Base-by-base conservation (phyloP, 257 asterid species). In the Schizonepeta tenuifolia region DNA sequence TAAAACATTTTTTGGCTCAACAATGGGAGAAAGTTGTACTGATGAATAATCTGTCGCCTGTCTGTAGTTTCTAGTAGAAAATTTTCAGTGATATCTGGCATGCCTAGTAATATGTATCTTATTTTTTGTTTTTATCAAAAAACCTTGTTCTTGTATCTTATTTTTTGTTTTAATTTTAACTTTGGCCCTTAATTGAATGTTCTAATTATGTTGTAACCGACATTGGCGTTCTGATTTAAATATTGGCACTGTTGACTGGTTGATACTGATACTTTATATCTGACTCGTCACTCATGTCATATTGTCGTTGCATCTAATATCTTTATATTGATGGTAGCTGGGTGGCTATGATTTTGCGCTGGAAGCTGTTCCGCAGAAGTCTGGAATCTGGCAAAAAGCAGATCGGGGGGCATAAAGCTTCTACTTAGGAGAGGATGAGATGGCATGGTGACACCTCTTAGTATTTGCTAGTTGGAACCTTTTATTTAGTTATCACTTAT, bases 301-400 rank as follows among this genome's bases (percentile, higher is more conserved):
- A n/a, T 58, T 63, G 70, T 54, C 36, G 35, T 47, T 54, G 53
- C 73, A 54, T 73, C 79, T 80, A 44, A 77, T 63, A 6, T 72
- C 9, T 79, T 56, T 73, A 46, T 66, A 69, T 77, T 76, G 80
- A 33, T 81, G 82, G 57, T 76, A 85, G 88, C 59, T 81, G 77
- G 86, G 75, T 80, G 85, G 80, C 22, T 54, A 10, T 74, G 28
- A 59, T 67, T 56, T 77, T 49, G 21, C 21, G 36, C 64, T 47
- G 80, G 82, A 76, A 79, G 84, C 77, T 59, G 80, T 75, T 72
- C 75, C 36, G 64, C 79, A n/a, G 90, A 80, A 75, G 85, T 80
- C 76, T 73, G 80, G 74, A 61, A 64, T 57, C 71, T 35, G 70
- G 54, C 65, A 47, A 74, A 53, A 22, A 17, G 31, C 65, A 77